Percentiles rank a stretch among this genome's conserved stretches.
Evolutionary conservation across 1,284 basidiomycete genomes (phyloP).

Genomic region (Cutaneotrichosporon mucoides): DNA sequence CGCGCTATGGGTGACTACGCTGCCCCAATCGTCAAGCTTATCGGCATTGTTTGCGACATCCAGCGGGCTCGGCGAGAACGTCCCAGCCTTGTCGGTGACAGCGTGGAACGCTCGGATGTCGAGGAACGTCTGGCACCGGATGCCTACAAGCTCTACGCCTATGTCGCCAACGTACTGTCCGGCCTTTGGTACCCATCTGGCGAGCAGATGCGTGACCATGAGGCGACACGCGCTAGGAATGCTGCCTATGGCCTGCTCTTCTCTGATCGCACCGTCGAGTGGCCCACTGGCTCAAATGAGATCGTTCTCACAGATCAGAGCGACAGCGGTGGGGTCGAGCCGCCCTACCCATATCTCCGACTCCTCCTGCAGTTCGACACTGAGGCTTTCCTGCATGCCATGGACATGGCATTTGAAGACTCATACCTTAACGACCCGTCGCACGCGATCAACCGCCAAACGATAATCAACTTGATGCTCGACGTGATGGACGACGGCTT

Average conservation of each 20-base stretch:
- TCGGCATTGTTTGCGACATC: constrained; percentile 69
- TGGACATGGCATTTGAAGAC: constrained; percentile 95
- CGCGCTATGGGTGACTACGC: constrained; percentile 82
- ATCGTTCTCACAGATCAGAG: constrained; percentile 39
- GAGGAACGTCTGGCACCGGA: constrained; percentile 63
- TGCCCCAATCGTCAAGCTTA: constrained; percentile 79
- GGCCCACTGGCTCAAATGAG: constrained; percentile 56
- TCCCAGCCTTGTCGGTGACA: constrained; percentile 32
- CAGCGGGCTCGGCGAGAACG: constrained; percentile 53
- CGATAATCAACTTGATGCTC: constrained; percentile 78
- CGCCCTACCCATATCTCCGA: constrained; percentile 83
- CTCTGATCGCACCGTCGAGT: constrained; percentile 70
- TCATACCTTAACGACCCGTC: constrained; percentile 75
- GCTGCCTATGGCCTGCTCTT: constrained; percentile 78
- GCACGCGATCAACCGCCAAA: constrained; percentile 63
- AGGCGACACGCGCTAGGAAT: constrained; percentile 63
- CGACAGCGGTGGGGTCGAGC: constrained; percentile 52
- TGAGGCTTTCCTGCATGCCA: constrained; percentile 87
- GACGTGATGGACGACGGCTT: constrained; percentile 60
- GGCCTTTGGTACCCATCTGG: constrained; percentile 85
- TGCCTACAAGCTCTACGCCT: constrained; percentile 90
- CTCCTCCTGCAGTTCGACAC: constrained; percentile 83
- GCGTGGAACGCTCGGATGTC: constrained; percentile 21
- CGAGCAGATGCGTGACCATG: constrained; percentile 62
- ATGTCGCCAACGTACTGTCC: constrained; percentile 78